Percentiles rank a stretch among this genome's conserved stretches.
These are phyloP conservation scores for Epichloe gansuensis DNA, from an alignment of 2,329 filamentous ascomycete species.

Conservation along the genomic window DNA sequence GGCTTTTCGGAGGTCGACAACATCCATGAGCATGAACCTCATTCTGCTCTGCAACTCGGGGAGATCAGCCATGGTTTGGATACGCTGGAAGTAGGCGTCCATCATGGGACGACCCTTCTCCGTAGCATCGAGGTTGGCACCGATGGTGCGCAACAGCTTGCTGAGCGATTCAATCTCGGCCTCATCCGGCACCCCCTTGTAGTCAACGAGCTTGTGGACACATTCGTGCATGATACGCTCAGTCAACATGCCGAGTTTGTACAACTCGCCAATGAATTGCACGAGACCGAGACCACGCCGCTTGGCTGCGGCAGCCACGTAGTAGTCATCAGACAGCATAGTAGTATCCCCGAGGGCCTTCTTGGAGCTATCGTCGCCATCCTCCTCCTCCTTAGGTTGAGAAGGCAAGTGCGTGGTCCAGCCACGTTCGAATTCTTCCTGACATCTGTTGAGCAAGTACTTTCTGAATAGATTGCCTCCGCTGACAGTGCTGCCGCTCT, in stretches of 20 bases:
- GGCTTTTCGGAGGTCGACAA: constrained; percentile 66
- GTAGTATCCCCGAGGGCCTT: constrained; percentile 55
- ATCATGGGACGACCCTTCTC: constrained; percentile 80
- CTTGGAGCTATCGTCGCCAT: constrained; percentile 30
- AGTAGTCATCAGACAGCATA: constrained; percentile 94
- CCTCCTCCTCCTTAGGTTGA: constrained; percentile 60
- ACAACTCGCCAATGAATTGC: constrained; percentile 97
- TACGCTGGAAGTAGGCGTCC: constrained; percentile 86
- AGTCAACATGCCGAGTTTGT: constrained; percentile 97
- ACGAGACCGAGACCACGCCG: constrained; percentile 93
- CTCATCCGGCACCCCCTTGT: constrained; percentile 84
- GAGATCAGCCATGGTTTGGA: constrained; percentile 67
- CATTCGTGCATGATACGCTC: constrained; percentile 99
- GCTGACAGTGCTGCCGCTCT: constrained; percentile 73
- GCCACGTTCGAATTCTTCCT: constrained; percentile 96
- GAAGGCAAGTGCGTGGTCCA: constrained; percentile 78
- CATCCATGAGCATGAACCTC: constrained; percentile 93
- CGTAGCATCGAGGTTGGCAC: constrained; percentile 68
- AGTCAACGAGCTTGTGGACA: constrained; percentile 93
- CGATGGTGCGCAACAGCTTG: constrained; percentile 85
- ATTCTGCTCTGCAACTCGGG: constrained; percentile 76
- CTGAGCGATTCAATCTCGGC: constrained; percentile 92
- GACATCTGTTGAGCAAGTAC: constrained; percentile 94
- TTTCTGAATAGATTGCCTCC: constrained; percentile 95
- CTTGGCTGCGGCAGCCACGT: constrained; percentile 84